Base-by-base conservation (phyloP, 768 basidiomycete genomes). In the Suillus clintonianus region DNA sequence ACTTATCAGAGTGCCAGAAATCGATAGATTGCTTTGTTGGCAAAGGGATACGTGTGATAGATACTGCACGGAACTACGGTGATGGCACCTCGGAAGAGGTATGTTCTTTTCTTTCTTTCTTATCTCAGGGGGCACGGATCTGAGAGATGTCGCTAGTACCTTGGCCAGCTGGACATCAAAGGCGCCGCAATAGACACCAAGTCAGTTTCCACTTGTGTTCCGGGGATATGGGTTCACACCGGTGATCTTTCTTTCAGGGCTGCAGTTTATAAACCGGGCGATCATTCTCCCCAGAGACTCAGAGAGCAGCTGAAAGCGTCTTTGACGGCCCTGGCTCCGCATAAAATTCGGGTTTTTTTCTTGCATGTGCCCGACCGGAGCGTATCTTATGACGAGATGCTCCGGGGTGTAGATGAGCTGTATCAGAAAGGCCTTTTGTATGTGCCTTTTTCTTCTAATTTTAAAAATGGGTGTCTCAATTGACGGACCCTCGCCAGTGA, bases 331-430 rank as follows among this genome's bases (percentile, higher is more conserved):
- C 64, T 80, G 64, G 66, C 69, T n/a, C 70, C 77, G 17, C 72
- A 79, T 53, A 74, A 64, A 61, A 69, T 82, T 53, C 78, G 79
- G 37, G 70, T 78, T 45, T 79, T 72, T 63, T 81, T 82, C 69
- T 67, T 71, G 17, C 75, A 67, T 65, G 62, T 59, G 24, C 65
- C 69, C 15, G 74, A 73, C 59, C 57, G 68, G 60, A 50, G 34
- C 34, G 43, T 63, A 27, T 60, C 68, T 17, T 64, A 67, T 45
- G 68, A 68, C 37, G 67, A 69, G 47, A 70, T 66, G 5, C 51
- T 72, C 59, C 50, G 68, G 55, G 72, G 70, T 64, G 68, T 72
- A 62, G 70, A 78, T 45, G 66, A 69, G 55, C 62, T 67, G 19
- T 66, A 68, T 47, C 69, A 71, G 65, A 54, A 64, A 32, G 70